These are phyloP conservation scores for Hydnum rufescens DNA, from an alignment of 768 basidiomycete species.

Conservation along the genomic window DNA sequence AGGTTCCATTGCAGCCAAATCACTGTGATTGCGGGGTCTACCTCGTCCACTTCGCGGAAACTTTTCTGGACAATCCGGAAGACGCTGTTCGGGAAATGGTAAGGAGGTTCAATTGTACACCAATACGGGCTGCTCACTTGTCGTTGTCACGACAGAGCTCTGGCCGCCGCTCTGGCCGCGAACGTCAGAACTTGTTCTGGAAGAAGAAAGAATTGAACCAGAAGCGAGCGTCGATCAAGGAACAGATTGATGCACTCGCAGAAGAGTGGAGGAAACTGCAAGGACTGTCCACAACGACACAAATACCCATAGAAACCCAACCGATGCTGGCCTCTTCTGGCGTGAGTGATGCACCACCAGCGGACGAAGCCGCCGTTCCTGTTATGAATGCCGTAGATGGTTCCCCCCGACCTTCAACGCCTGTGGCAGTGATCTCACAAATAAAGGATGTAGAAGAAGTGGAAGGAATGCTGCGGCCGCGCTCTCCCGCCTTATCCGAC, in stretches of 20 bases:
- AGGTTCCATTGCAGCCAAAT: slow-evolving; percentile 83
- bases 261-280: neutral
- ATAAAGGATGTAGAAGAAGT: too few relatives aligned
- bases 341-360: too few relatives aligned
- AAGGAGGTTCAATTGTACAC: neutral
- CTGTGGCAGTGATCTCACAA: too few relatives aligned
- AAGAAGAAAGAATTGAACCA: neutral
- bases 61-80: slow-evolving; percentile 47
- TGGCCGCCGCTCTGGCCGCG: neutral
- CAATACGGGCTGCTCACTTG: neutral
- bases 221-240: neutral
- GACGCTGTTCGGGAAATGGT: slow-evolving; percentile 20
- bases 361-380: too few relatives aligned
- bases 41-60: slow-evolving; percentile 66
- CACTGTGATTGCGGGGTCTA: slow-evolving; percentile 87
- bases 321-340: too few relatives aligned
- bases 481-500: too few relatives aligned
- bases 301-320: too few relatives aligned
- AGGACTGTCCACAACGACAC: too few relatives aligned
- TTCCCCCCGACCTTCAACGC: too few relatives aligned
- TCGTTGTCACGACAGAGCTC: neutral
- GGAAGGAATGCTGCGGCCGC: too few relatives aligned
- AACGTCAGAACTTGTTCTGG: neutral
- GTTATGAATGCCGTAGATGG: too few relatives aligned
- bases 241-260: neutral